A percentile compares a stretch with the other conserved stretches of the same genome.
Evolutionary conservation across 768 basidiomycete species (phyloP).

Genomic region (Agrocybe chaxingu): DNA sequence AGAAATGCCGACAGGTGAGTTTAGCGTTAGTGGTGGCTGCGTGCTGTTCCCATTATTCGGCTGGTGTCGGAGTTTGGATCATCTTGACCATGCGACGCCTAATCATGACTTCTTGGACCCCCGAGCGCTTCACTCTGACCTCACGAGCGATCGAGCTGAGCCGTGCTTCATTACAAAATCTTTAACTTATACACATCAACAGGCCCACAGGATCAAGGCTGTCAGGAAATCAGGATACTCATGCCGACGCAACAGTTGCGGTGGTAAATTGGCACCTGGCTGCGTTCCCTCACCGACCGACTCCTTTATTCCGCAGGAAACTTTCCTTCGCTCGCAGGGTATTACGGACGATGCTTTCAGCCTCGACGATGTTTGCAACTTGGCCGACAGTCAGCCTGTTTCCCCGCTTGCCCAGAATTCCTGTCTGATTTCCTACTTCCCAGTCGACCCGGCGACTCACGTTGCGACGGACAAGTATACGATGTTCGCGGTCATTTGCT

Average conservation of each 20-base stretch:
- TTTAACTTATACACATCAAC: not conserved
- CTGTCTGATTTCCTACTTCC: not conserved
- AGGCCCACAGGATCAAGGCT: conserved; percentile 2
- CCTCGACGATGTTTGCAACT: not conserved
- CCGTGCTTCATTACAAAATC: conserved; percentile 3
- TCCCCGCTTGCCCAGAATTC: not conserved
- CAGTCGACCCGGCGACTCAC: not conserved
- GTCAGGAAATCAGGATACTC: not conserved
- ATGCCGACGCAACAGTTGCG: no score
- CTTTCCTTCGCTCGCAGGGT: conserved; percentile 1
- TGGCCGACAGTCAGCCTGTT: conserved; percentile 2
- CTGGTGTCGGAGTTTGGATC: no score
- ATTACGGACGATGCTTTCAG: not conserved
- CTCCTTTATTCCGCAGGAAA: conserved; percentile 4
- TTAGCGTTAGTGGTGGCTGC: no score
- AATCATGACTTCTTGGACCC: no score
- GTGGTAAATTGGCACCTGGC: no score
- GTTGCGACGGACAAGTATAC: not conserved
- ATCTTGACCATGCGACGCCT: no score
- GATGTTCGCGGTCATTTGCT: not conserved
- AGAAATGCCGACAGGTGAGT: no score
- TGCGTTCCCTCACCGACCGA: not conserved
- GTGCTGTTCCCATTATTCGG: no score
- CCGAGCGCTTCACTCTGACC: no score
- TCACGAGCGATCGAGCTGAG: conserved; percentile 4